Evolutionary conservation across 2,329 filamentous ascomycete genomes (phyloP), one percentile per base, ranked within the genome.

Genomic region (Plenodomus tracheiphilus): DNA sequence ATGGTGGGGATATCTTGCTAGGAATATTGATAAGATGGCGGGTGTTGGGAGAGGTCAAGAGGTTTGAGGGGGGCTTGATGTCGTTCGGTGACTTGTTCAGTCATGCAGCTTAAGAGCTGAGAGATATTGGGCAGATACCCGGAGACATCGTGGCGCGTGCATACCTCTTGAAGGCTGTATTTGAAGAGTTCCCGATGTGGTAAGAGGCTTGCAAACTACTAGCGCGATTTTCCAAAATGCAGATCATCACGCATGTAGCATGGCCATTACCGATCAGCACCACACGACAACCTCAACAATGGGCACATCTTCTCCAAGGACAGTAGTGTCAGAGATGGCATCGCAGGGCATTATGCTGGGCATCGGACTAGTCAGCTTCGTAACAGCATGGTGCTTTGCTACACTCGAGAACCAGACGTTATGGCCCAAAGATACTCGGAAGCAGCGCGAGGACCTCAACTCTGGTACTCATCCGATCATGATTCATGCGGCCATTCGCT

Each of bases 321-420:
- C 28, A 32, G 8, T 32, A 15, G 69, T 3, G 54, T 32, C 47
- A 6, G 45, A 46, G n/a, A 17, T 69, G 25, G 60, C 59, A 7
- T 67, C 59, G 64, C 53, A 51, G 4, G 43, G 43, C 48, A 63
- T 70, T 51, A 61, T 59, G 53, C 59, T 72, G 30, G 49, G 51
- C 3, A 74, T 68, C 46, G 71, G 69, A 16, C 47, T 71, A 13
- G 39, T 66, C 17, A 65, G 58, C 44, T 50, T 70, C 2, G 46
- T 58, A 2, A 34, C 47, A 11, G 59, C 65, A 32, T 57, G 62
- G 37, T 45, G 49, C 1, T 49, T 55, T 15, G 64, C 68, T 15
- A 49, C 59, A 2, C 16, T 68, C 34, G 55, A 61, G 16, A 65
- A 71, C 39, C 62, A 62, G 9, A 55, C 59, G 6, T 58, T 73